Evolutionary conservation across 2,329 filamentous ascomycete genomes (phyloP).

Genomic region (Passalora sequoiae): DNA sequence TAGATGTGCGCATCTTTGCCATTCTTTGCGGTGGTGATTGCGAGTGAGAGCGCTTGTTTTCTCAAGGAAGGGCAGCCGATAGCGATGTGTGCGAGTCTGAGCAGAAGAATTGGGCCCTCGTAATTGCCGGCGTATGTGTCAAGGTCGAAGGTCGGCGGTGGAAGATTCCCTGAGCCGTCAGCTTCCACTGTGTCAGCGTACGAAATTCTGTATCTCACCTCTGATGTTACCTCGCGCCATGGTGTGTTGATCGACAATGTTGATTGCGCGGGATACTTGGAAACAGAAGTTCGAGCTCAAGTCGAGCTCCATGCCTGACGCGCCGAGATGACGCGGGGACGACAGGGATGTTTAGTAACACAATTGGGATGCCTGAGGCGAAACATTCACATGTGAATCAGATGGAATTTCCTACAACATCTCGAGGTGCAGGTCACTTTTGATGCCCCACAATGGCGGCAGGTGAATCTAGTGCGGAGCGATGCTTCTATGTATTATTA

Average conservation of each 20-base stretch:
- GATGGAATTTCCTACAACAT: too few species aligned
- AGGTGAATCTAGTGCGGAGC: too few species aligned
- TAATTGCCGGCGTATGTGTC: conserved; percentile 91
- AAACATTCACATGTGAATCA: neutral
- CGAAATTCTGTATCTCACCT: too few species aligned
- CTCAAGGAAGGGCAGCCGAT: conserved; percentile 69
- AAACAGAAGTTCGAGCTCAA: neutral
- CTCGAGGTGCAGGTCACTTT: too few species aligned
- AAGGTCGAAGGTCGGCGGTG: conserved; percentile 77
- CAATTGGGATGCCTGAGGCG: neutral
- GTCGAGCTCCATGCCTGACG: neutral
- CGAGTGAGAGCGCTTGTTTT: conserved; percentile 73
- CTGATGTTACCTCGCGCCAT: neutral
- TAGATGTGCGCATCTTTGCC: conserved; percentile 71
- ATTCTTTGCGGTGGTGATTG: conserved; percentile 68
- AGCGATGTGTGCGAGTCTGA: conserved; percentile 78
- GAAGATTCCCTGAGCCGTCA: conserved; percentile 13
- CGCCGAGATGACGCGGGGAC: neutral
- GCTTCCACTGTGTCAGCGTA: neutral
- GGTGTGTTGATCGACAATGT: too few species aligned
- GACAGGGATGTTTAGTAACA: neutral
- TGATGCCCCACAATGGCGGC: too few species aligned
- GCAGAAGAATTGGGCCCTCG: conserved; percentile 73
- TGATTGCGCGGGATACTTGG: neutral
- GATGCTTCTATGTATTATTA: too few species aligned